Evolutionary conservation across 805 yeast species (phyloP).

Genomic region (Jamesozyma lodderae): DNA sequence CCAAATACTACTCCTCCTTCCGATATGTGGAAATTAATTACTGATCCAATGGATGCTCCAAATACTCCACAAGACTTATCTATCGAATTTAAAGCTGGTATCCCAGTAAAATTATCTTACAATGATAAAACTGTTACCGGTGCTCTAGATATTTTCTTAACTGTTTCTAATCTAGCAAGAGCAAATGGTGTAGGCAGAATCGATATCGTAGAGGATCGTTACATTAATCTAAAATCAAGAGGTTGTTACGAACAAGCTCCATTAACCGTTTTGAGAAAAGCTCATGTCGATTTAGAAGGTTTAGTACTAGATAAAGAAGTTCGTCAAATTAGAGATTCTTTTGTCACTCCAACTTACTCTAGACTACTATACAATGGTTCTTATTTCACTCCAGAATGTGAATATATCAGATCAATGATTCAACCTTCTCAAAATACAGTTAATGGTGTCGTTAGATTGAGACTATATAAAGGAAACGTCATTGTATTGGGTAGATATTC

Average conservation of each 20-base stretch:
- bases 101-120: constrained; percentile 73
- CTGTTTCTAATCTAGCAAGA: constrained; percentile 93
- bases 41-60: constrained; percentile 94
- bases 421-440: constrained; percentile 91
- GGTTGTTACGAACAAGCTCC: constrained; percentile 99
- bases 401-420: constrained; percentile 87
- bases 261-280: constrained; percentile 82
- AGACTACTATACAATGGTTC: constrained; percentile 91
- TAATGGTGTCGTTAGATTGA: constrained; percentile 91
- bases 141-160: constrained; percentile 84
- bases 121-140: constrained; percentile 62
- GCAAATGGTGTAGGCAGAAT: constrained; percentile 99
- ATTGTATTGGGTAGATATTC: constrained; percentile 88
- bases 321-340: constrained; percentile 90
- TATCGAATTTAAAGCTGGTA: constrained; percentile 74
- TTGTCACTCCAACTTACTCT: constrained; percentile 88
- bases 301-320: constrained; percentile 96
- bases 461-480: constrained; percentile 85
- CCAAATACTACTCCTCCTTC: constrained; percentile 98
- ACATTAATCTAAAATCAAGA: constrained; percentile 96
- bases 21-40: constrained; percentile 99
- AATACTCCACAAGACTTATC: constrained; percentile 82
- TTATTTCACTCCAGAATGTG: constrained; percentile 98
- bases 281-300: constrained; percentile 96
- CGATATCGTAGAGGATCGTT: constrained; percentile 98